Percentiles rank a stretch among this genome's conserved stretches.
Conservation (phyloP, 2,329 filamentous ascomycete species). For the Plenodomus lindquistii region DNA sequence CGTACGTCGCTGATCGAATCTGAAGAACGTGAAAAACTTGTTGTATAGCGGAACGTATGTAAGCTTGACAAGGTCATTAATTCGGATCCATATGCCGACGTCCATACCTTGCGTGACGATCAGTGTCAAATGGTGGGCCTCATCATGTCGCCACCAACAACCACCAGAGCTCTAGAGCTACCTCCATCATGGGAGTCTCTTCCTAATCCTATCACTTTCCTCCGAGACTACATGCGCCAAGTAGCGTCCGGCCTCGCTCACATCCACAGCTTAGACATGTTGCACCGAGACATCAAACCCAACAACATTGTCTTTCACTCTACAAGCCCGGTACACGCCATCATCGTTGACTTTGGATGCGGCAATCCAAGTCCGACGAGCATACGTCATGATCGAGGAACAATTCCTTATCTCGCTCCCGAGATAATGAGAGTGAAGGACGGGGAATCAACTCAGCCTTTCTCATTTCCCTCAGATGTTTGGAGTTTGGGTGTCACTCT, state of each 20-base stretch:
- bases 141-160: slow-evolving; percentile 5
- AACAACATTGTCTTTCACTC: background rate
- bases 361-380: background rate
- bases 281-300: slow-evolving; percentile 6
- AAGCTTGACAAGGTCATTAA: slow-evolving; percentile 4
- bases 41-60: background rate
- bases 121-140: slow-evolving; percentile 4
- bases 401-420: slow-evolving; percentile 1
- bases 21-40: background rate
- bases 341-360: slow-evolving; percentile 4
- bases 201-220: background rate
- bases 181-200: too few species aligned
- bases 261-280: background rate
- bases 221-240: background rate
- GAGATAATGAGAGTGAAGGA: slow-evolving; percentile 1
- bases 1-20: slow-evolving; percentile 1
- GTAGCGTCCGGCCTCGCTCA: background rate
- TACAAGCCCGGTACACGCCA: background rate
- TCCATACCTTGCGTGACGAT: slow-evolving; percentile 1
- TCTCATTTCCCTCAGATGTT: slow-evolving; percentile 1
- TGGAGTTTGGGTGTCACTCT: slow-evolving; percentile 2
- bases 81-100: slow-evolving; percentile 3
- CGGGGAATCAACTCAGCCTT: slow-evolving; percentile 1
- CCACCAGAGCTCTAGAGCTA: background rate
- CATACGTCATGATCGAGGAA: slow-evolving; percentile 1